A percentile compares a stretch with the other conserved stretches of the same genome.
phyloP scores from a whole-genome alignment of 2,329 filamentous ascomycete genomes.

The Trichoderma sp. region DNA sequence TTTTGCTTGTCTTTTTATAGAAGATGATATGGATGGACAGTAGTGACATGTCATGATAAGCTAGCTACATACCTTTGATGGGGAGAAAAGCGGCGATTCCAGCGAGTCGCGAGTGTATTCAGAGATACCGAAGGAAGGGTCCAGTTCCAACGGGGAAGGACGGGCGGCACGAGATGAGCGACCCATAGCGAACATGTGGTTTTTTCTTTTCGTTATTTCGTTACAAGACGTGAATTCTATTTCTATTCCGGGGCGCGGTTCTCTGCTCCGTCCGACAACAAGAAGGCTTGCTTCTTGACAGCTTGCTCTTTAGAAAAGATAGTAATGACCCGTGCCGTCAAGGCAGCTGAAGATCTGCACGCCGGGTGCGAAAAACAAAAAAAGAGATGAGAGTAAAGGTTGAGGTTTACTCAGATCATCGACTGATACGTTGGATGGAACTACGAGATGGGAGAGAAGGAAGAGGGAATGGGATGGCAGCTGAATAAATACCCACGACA shows the following conservation, averaged over 20 bases:
- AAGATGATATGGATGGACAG: background rate
- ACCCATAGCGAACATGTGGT: conserved; percentile 12
- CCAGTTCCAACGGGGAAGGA: conserved; percentile 14
- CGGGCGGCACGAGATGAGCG: conserved; percentile 9
- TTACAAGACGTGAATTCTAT: background rate
- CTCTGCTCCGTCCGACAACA: background rate
- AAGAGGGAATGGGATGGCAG: background rate
- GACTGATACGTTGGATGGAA: background rate
- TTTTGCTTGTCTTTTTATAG: background rate
- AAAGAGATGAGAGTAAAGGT: background rate
- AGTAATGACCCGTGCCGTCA: conserved; percentile 17
- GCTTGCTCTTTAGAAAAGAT: conserved; percentile 2
- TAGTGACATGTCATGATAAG: background rate
- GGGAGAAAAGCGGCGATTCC: conserved; percentile 9
- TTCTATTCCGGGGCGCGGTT: background rate
- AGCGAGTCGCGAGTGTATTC: background rate
- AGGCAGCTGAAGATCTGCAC: conserved; percentile 21
- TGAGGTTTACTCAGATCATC: background rate
- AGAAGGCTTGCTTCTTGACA: conserved; percentile 15
- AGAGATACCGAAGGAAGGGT: background rate
- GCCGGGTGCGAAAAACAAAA: conserved; percentile 14
- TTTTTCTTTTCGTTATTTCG: background rate
- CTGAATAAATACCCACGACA: background rate
- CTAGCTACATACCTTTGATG: conserved; percentile 7
- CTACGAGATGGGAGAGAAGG: background rate